Base-by-base conservation (phyloP, 2,329 filamentous ascomycete species). In the Scortechinia acanthostroma region DNA sequence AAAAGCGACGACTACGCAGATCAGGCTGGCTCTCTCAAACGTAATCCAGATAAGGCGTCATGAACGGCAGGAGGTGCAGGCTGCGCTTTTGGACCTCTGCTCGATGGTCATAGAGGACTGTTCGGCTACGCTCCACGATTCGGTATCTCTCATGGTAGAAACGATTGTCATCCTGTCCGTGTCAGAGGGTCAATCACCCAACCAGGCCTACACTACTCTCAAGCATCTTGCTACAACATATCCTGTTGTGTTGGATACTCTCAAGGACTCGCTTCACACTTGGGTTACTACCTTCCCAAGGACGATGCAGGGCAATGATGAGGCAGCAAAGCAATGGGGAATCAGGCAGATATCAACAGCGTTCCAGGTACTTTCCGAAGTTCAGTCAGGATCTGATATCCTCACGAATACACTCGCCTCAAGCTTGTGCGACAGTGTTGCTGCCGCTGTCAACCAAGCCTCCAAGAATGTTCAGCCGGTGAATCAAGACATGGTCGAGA, bases 281-380 rank as follows among this genome's bases (percentile, higher is more conserved):
- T 82, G 77, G 77, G 65, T 77, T 4, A 63, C 71, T 23, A 70
- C 77, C 2, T 66, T 84, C 19, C 72, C 78, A 3, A 66, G 77
- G 16, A 58, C 76, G 13, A 79, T 83, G 72, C 75, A 77, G 53
- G 72, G 70, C 21, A 74, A 74, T 47, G 77, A 83, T 52, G 77
- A 82, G 50, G 61, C 63, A 15, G 65, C 64, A 10, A 80, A 80
- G 51, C 65, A 70, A 43, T 68, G 70, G 50, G 68, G 69, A 22
- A 68, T 83, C 17, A 66, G 71, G 35, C 73, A 78, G 49, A 70
- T 83, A 21, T 73, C 73, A 14, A 71, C 70, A 3, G 66, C 73
- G 1, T 73, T 77, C 46, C 65, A 68, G 22, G 53, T 74, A 4
- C 59, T 80, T 14, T 67, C 66, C 15, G 61, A 71, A 22, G 62